Percentiles rank a stretch among this genome's conserved stretches.
These are phyloP conservation scores for Globisporangium heterothallicum DNA, from an alignment of 352 stramenopile genomes.

Conservation along the genomic window DNA sequence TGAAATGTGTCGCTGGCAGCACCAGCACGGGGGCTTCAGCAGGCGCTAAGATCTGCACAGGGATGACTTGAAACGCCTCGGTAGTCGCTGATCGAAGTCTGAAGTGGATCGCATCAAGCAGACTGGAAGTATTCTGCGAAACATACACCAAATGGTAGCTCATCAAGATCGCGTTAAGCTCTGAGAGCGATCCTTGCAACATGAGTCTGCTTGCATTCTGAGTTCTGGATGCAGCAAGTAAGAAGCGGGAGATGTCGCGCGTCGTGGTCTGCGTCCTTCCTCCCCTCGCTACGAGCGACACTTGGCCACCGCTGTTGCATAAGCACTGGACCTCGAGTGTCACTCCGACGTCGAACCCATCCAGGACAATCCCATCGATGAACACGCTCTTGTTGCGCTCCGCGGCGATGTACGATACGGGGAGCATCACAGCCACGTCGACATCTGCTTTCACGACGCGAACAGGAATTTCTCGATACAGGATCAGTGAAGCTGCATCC, in stretches of 20 bases:
- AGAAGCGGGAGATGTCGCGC: no score
- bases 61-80: neutral
- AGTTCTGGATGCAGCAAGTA: no score
- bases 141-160: slow-evolving; percentile 10
- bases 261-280: no score
- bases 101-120: slow-evolving; percentile 8
- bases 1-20: slow-evolving; percentile 4
- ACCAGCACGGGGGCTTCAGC: slow-evolving; percentile 4
- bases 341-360: slow-evolving; percentile 7
- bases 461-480: neutral
- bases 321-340: slow-evolving; percentile 7
- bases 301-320: neutral
- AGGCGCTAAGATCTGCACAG: slow-evolving; percentile 6
- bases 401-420: slow-evolving; percentile 4
- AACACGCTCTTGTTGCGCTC: slow-evolving; percentile 1
- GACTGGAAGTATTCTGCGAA: neutral
- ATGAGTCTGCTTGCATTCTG: neutral
- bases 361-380: slow-evolving; percentile 9
- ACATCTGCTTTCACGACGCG: slow-evolving; percentile 4
- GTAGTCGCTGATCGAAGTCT: neutral
- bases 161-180: slow-evolving; percentile 10
- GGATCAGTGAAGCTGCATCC: neutral
- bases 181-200: slow-evolving; percentile 7
- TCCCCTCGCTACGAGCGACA: slow-evolving; percentile 1
- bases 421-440: slow-evolving; percentile 6